Percentiles rank a stretch among this genome's conserved stretches.
These are phyloP conservation scores for Neofusicoccum cordaticola DNA, from an alignment of 2,329 filamentous ascomycete species.

Conservation along the genomic window DNA sequence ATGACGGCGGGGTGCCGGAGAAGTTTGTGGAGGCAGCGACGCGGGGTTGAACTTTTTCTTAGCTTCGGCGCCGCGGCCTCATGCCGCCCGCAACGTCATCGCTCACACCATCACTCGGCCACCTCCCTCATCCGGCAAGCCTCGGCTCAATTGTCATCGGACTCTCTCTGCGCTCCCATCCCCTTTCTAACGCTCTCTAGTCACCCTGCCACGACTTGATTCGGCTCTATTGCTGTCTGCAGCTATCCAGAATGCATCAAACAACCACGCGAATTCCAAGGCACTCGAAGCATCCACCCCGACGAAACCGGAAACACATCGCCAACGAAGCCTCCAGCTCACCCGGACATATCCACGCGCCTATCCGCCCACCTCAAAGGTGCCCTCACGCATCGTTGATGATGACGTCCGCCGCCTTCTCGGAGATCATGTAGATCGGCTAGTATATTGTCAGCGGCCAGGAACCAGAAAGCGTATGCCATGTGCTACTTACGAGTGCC, in stretches of 20 bases:
- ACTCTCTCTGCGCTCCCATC: neutral
- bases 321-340: too few species aligned
- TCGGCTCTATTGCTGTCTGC: neutral
- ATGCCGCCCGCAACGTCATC: neutral
- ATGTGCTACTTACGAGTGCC: slow-evolving; percentile 28
- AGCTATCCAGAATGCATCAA: neutral
- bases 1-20: neutral
- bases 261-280: neutral
- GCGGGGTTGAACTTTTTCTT: slow-evolving; percentile 5
- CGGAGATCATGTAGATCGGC: slow-evolving; percentile 55
- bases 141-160: neutral
- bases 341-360: too few species aligned
- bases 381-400: neutral
- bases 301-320: too few species aligned
- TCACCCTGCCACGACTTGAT: too few species aligned
- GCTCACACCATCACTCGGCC: neutral
- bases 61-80: neutral
- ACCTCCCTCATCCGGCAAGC: neutral
- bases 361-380: too few species aligned
- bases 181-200: neutral
- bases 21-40: neutral
- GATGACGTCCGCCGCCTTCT: slow-evolving; percentile 58
- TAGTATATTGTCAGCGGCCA: too few species aligned
- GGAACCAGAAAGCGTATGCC: too few species aligned
- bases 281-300: too few species aligned